Evolutionary conservation across 2,329 filamentous ascomycete genomes (phyloP).

Genomic region (Alternaria ventricosa): DNA sequence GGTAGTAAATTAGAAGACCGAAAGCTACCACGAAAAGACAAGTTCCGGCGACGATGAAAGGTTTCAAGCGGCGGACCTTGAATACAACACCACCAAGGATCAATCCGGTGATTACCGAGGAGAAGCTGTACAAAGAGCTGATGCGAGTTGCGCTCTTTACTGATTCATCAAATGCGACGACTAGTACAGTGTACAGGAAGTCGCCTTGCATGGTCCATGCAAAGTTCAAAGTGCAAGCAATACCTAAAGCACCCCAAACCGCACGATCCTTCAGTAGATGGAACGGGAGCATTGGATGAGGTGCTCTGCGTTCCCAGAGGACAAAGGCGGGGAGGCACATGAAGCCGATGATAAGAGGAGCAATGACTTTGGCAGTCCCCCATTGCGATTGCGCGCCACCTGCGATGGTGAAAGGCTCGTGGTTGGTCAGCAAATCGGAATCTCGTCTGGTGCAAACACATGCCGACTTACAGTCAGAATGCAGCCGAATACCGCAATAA

Average conservation of each 20-base stretch:
- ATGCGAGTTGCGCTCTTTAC: conserved; percentile 65
- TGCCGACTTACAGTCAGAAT: conserved; percentile 47
- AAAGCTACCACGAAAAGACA: conserved; percentile 68
- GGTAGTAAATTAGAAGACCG: conserved; percentile 67
- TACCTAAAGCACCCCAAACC: conserved; percentile 69
- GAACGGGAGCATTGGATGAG: conserved; percentile 66
- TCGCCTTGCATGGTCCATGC: conserved; percentile 68
- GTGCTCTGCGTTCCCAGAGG: conserved; percentile 61
- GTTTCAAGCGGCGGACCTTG: conserved; percentile 64
- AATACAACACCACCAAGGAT: conserved; percentile 62
- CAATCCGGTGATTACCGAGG: conserved; percentile 64
- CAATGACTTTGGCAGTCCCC: conserved; percentile 59
- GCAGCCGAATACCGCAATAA: conserved; percentile 57
- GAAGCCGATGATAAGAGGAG: conserved; percentile 60
- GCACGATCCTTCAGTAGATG: conserved; percentile 66
- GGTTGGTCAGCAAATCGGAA: not conserved
- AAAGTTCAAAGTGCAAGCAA: conserved; percentile 38
- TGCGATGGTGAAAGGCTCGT: conserved; percentile 60
- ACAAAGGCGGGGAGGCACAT: conserved; percentile 58
- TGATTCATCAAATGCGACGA: conserved; percentile 67
- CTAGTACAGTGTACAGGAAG: conserved; percentile 68
- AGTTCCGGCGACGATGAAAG: conserved; percentile 67
- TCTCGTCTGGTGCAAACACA: not conserved
- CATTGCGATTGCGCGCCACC: conserved; percentile 57
- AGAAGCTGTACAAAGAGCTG: conserved; percentile 64